Conservation (phyloP, 78 protist genomes). For the Ministeria vibrans region DNA sequence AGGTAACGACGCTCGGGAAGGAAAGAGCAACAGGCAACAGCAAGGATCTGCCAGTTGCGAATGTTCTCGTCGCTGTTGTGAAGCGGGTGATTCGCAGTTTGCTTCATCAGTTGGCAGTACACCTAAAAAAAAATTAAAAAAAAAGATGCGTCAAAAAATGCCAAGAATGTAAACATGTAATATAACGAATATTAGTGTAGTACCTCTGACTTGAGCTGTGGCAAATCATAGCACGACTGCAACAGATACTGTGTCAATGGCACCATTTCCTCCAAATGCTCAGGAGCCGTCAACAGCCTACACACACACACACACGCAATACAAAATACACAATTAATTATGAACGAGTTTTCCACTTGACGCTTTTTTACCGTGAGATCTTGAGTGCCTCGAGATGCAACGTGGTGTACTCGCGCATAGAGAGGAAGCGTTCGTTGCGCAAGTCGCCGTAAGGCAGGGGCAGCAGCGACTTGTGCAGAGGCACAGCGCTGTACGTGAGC, state of each 20-base stretch:
- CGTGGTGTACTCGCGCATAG: not conserved
- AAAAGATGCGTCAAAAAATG: too few species aligned
- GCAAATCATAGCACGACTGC: not conserved
- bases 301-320: too few species aligned
- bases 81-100: not conserved
- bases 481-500: not conserved
- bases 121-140: too few species aligned
- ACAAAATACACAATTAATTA: too few species aligned
- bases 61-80: not conserved
- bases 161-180: too few species aligned
- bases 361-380: not conserved
- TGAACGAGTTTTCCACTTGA: too few species aligned
- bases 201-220: not conserved
- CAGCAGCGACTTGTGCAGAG: not conserved
- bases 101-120: slow-evolving; percentile 12
- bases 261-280: not conserved
- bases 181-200: too few species aligned
- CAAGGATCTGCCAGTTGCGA: not conserved
- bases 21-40: not conserved
- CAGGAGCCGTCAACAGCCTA: not conserved
- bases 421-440: too few species aligned
- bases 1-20: slow-evolving; percentile 8
- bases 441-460: slow-evolving; percentile 19
- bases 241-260: not conserved
- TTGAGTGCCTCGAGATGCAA: slow-evolving; percentile 2